Base-by-base conservation (phyloP, 2,329 filamentous ascomycete genomes). In the Pseudogymnoascus sp. region DNA sequence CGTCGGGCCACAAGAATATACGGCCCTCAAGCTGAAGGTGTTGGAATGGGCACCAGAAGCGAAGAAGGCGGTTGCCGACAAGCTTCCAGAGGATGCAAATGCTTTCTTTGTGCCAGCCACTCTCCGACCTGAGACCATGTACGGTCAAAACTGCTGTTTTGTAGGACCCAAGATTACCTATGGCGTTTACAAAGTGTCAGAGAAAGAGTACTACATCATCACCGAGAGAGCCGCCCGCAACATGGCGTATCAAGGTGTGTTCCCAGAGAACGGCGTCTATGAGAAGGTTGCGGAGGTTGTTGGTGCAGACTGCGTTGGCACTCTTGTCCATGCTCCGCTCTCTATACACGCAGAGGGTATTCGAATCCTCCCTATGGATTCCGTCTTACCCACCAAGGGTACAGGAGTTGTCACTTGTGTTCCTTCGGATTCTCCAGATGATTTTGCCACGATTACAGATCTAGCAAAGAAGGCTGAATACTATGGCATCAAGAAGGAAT, bases 341-440 rank as follows among this genome's bases (percentile, higher is more conserved):
- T 96, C 92, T 1, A 79, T 92, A 59, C 90, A 97, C 78, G 89
- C 84, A 63, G 83, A 91, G 56, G 90, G 89, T 67, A 88, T 99
- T 26, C 85, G 91, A 42, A 92, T 99, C 64, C 80, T 99, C 64
- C 95, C 95, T 61, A 99, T 99, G 95, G 92, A 96, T 66, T 88
- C 89, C 0, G 91, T 97, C 56, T 88, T 95, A 70, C 88, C 91
- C 14, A 90, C 89, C 63, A 99, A 99, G 81, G 95, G 95, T 73
- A 99, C 95, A 21, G 95, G 93, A 73, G 93, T 99, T 40, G 95
- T 99, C 59, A 96, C 93, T 1, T 97, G 86, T 42, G 95, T 99
- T 13, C 95, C 95, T 19, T 97, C 92, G 1, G 95, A 99, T 78
- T 96, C 90, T 64, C 91, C 95, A 1, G 95, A 99, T 73, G 95